phyloP scores from a whole-genome alignment of 768 basidiomycete genomes.

The Chiua virens region DNA sequence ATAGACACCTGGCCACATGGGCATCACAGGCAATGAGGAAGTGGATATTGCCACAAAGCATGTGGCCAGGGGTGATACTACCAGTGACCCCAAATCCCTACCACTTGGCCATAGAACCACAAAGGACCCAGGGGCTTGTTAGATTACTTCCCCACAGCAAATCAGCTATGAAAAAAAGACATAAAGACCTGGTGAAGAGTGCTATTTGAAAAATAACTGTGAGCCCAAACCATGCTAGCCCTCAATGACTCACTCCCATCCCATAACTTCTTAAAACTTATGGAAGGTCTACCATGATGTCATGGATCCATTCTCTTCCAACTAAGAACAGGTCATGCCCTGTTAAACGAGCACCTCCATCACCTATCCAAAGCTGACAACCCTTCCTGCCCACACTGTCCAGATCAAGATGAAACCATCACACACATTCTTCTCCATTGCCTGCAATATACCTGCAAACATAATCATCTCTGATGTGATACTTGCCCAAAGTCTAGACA shows the following conservation, averaged over 20 bases:
- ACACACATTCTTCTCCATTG: too few relatives aligned
- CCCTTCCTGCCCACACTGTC: too few relatives aligned
- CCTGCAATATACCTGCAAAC: too few relatives aligned
- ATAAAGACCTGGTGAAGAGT: not conserved
- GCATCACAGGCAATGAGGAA: too few relatives aligned
- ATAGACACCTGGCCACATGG: too few relatives aligned
- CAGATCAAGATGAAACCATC: too few relatives aligned
- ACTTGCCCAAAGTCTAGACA: too few relatives aligned
- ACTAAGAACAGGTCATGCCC: slow-evolving; percentile 32
- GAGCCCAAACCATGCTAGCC: too few relatives aligned
- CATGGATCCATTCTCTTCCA: slow-evolving; percentile 22
- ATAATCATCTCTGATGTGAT: too few relatives aligned
- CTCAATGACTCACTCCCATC: not conserved
- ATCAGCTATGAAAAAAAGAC: not conserved
- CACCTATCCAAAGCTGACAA: not conserved
- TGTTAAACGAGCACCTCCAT: slow-evolving; percentile 33
- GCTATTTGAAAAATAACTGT: not conserved
- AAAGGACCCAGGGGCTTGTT: accelerated
- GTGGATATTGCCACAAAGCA: not conserved
- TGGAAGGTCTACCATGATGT: not conserved
- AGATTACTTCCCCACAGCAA: not conserved
- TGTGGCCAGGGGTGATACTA: not conserved
- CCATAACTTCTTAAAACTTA: not conserved
- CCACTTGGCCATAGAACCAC: not conserved
- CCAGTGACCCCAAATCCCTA: not conserved